Evolutionary conservation across 2,329 filamentous ascomycete species (phyloP).

Genomic region (Myriosclerotinia curreyana): DNA sequence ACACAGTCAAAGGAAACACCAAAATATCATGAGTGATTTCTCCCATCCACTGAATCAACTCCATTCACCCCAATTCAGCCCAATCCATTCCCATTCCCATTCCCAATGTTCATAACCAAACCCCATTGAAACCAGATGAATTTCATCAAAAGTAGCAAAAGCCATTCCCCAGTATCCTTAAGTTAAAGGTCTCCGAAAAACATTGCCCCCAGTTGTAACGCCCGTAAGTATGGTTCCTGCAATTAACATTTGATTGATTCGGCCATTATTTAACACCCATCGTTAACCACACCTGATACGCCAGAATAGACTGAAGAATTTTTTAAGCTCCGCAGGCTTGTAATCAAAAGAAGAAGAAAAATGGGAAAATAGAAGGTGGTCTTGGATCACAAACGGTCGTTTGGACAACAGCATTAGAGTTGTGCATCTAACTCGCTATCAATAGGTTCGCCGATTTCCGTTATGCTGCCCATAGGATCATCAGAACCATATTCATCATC

Average conservation of each 20-base stretch:
- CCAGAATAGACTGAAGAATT: conserved; percentile 8
- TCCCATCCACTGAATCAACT: conserved; percentile 6
- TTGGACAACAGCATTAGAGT: conserved; percentile 18
- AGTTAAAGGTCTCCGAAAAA: neutral
- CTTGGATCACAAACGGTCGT: conserved; percentile 13
- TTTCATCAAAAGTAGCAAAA: conserved; percentile 13
- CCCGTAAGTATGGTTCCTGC: conserved; percentile 2
- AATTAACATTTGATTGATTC: neutral
- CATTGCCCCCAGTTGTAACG: conserved; percentile 4
- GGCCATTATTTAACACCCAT: neutral
- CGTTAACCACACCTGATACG: conserved; percentile 14
- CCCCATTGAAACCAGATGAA: conserved; percentile 7
- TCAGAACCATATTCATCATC: conserved; percentile 47
- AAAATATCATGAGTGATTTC: conserved; percentile 9
- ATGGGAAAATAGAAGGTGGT: neutral
- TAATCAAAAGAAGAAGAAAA: conserved; percentile 12
- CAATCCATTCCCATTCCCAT: conserved; percentile 5
- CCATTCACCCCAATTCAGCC: neutral
- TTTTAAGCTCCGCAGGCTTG: neutral
- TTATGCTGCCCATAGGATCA: conserved; percentile 52
- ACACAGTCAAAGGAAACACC: neutral
- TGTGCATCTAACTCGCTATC: conserved; percentile 38
- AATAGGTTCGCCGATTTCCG: conserved; percentile 46
- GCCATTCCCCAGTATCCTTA: neutral
- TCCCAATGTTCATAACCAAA: conserved; percentile 19